Base-by-base conservation (phyloP, 2,329 filamentous ascomycete genomes). In the Neophaeococcomyces aloes region DNA sequence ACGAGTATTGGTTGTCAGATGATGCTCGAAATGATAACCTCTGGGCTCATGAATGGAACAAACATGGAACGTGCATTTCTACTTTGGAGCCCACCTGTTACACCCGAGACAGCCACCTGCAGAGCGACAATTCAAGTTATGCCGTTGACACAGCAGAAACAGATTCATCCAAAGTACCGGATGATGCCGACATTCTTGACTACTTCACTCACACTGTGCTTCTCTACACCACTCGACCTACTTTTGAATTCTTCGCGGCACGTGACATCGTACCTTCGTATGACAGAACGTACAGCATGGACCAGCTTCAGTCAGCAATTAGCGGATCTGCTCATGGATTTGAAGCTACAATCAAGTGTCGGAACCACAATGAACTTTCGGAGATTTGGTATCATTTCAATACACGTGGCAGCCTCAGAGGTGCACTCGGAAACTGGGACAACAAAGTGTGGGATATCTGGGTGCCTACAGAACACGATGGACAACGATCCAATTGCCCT, bases 41-140 rank as follows among this genome's bases (percentile, higher is more conserved):
- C 53, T 86, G 82, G 82, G 67, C 81, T 57, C 81, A 86, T 59
- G 82, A 86, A 61, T 86, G 78, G 76, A 67, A 69, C 51, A 86
- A 84, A 60, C 83, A 87, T 58, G 83, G 83, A 14, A 79, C 76
- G n/a, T 86, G 82, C 42, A 52, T 56, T n/a, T 53, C 51, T 17
- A 86, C 83, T 0, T 69, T 86, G 7, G 69, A 79, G 36, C 74
- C 81, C 0, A 61, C 63, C 14, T 87, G 83, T 67, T 87, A 85
- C 63, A 62, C 64, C 3, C 58, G 66, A 54, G 56, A 62, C n/a
- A 81, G 83, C 59, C 61, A 68, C 44, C 61, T 72, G 0, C 74
- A 73, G 10, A 27, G 23, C 23, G 23, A 27, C 5, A 27, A 8
- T 10, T 27, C 69, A 81, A 48, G 23, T 27, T 27, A 27, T 27